Base-by-base conservation (phyloP, 768 basidiomycete genomes). In the Termitomyces sp. region DNA sequence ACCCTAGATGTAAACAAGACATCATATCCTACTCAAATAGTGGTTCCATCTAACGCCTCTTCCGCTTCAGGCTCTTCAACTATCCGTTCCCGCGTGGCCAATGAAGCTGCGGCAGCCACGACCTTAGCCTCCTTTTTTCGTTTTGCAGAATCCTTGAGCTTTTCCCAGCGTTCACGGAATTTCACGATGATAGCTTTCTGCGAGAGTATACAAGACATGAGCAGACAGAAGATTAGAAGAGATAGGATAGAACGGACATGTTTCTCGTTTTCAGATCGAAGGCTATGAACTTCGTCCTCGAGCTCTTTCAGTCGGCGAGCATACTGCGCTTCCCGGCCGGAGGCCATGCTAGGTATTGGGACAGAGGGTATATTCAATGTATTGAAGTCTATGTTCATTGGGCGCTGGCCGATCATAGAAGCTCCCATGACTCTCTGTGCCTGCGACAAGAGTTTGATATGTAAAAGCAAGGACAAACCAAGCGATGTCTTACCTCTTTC, bases 121-220 rank as follows among this genome's bases (percentile, higher is more conserved):
- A 77, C 80, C 52, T 83, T 84, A 14, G 85, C 85, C 64, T 89
- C 88, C 68, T 91, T 89, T 73, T 93, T 92, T 58, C 88, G 83
- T 70, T 86, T 91, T 8, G 90, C 88, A 27, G 88, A 88, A 65
- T 94, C 92, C 67, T 94, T 94, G 55, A 94, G 74, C 68, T 91
- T 92, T 67, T 90, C 89, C 91, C 91, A 94, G 40, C 89, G 79
- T 71, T 93, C 91, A 27, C 88, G 82, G 71, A 89, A 93, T 63
- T 88, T 87, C 21, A 78, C 76, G 60, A 92, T 91, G 81, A 91
- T 88, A 11, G 82, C 76, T 84, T 87, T 89, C 91, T 93, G 71
- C 57, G 64, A 57, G 48, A 64, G 17, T 59, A 53, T 55, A 51
- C 12, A 21, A 50, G 46, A 43, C 37, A 55, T 63, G 52, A 65